phyloP scores from a whole-genome alignment of 2,329 filamentous ascomycete genomes.

The Colletotrichum nymphaeae region DNA sequence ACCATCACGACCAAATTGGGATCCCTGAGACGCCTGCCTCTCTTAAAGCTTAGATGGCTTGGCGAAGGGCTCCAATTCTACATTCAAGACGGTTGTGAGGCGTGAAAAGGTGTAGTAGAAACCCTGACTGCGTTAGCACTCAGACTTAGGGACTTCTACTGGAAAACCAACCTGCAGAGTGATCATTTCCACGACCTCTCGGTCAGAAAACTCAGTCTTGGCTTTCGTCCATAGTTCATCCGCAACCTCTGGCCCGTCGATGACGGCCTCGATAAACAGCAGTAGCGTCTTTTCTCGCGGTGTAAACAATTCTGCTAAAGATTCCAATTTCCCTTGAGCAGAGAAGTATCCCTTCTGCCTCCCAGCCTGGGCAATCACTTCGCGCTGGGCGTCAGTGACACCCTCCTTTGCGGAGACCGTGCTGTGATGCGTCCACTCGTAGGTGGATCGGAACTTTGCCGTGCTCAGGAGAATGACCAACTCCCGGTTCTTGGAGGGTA shows the following conservation, averaged over 20 bases:
- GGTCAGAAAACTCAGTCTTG: neutral
- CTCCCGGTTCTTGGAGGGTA: neutral
- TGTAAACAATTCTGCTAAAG: neutral
- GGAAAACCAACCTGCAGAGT: neutral
- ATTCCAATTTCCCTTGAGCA: neutral
- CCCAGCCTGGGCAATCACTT: neutral
- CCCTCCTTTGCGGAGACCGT: neutral
- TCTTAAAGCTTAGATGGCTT: neutral
- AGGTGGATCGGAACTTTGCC: neutral
- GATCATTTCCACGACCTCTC: neutral
- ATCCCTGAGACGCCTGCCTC: neutral
- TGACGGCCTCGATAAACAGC: neutral
- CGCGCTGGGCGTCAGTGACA: neutral
- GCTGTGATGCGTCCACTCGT: neutral
- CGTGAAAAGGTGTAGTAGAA: neutral
- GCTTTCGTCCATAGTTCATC: neutral
- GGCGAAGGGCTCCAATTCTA: neutral
- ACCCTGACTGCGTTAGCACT: neutral
- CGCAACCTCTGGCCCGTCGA: neutral
- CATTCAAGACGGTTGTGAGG: neutral
- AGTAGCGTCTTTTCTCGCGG: neutral
- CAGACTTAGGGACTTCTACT: neutral
- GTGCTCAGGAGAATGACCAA: neutral
- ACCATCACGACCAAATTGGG: neutral
- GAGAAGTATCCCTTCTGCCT: neutral